These are phyloP conservation scores for Platanthera guangdongensis DNA, from an alignment of 106 monocot species.

Conservation along the genomic window DNA sequence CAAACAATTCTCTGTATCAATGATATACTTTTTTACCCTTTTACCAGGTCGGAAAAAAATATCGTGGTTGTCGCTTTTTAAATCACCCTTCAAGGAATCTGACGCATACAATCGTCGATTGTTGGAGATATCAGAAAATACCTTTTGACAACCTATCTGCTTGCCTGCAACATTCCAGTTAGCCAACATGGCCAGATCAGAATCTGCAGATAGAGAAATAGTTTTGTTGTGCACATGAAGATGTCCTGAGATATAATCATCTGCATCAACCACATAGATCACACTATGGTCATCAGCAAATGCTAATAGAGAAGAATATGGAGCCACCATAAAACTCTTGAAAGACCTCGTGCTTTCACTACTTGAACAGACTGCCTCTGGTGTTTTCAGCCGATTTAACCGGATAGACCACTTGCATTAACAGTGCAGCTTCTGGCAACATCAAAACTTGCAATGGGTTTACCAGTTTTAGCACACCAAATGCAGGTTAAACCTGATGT, in stretches of 20 bases:
- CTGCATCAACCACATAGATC: slow-evolving; percentile 41
- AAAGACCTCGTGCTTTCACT: slow-evolving; percentile 23
- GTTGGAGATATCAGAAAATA: slow-evolving; percentile 13
- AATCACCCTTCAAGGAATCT: slow-evolving; percentile 1
- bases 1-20: slow-evolving; percentile 8
- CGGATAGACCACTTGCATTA: slow-evolving; percentile 5
- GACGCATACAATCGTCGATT: slow-evolving; percentile 7
- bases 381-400: background rate
- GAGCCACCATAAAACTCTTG: slow-evolving; percentile 47
- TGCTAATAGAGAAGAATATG: slow-evolving; percentile 45
- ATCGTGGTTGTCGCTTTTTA: slow-evolving; percentile 3
- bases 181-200: slow-evolving; percentile 27
- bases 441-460: slow-evolving; percentile 30
- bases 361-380: slow-evolving; percentile 6
- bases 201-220: slow-evolving; percentile 14
- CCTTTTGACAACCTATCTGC: slow-evolving; percentile 40
- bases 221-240: slow-evolving; percentile 1
- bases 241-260: slow-evolving; percentile 36
- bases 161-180: slow-evolving; percentile 54
- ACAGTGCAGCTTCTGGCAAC: slow-evolving; percentile 24
- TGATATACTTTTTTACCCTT: slow-evolving; percentile 16
- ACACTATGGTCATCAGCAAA: slow-evolving; percentile 61
- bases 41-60: slow-evolving; percentile 10
- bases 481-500: slow-evolving; percentile 52
- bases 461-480: slow-evolving; percentile 45